Conservation (phyloP, 2,329 filamentous ascomycete genomes). For the Didymella segeticola region DNA sequence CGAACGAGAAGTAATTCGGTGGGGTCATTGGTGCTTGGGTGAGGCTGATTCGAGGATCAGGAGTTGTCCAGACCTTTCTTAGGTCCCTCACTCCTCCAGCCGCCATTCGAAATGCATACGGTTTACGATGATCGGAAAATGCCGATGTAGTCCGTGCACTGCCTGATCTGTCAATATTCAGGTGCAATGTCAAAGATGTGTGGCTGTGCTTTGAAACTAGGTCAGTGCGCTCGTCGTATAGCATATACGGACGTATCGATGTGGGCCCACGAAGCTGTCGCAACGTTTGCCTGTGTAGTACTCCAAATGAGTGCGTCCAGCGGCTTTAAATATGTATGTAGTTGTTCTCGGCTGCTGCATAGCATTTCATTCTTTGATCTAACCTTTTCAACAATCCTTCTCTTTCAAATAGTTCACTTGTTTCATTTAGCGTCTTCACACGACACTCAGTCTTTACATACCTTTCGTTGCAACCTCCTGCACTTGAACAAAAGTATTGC, state of each 20-base stretch:
- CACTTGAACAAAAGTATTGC: too few species aligned
- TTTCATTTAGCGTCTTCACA: not conserved
- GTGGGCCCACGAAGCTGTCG: not conserved
- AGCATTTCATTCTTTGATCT: not conserved
- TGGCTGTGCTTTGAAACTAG: conserved; percentile 11
- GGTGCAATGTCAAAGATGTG: not conserved
- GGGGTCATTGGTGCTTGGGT: not conserved
- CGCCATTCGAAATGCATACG: too few species aligned
- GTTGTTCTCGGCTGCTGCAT: not conserved
- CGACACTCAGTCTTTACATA: not conserved
- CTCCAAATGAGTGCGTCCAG: not conserved
- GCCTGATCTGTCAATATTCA: too few species aligned
- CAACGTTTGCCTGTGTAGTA: not conserved
- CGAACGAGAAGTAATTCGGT: not conserved
- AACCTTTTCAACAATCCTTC: not conserved
- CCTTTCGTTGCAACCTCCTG: not conserved
- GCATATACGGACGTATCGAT: conserved; percentile 14
- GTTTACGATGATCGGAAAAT: too few species aligned
- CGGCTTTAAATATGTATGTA: conserved; percentile 6
- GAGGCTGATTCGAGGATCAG: too few species aligned
- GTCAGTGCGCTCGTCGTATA: conserved; percentile 17
- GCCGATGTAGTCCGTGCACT: too few species aligned
- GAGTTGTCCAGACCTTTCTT: too few species aligned
- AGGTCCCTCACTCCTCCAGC: too few species aligned
- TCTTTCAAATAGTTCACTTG: not conserved